Conservation (phyloP, 1,139 yeast species). For the Blastobotrys raffinosifermentans region DNA sequence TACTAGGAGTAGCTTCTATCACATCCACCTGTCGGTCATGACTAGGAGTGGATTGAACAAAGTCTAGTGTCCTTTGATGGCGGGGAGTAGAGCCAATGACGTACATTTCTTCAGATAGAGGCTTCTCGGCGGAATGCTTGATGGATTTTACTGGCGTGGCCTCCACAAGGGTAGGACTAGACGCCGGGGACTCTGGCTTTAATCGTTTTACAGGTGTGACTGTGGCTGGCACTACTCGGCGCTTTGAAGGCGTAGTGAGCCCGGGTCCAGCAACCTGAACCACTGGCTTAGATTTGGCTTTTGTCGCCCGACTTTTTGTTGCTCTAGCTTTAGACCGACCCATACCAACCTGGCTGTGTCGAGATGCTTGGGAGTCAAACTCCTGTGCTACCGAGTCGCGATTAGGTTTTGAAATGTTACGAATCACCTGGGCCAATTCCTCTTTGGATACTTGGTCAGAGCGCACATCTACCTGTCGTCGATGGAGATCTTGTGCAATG, state of each 20-base stretch:
- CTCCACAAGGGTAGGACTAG: too few species aligned
- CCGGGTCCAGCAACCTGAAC: slow-evolving; percentile 13
- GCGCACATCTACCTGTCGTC: slow-evolving; percentile 21
- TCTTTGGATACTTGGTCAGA: slow-evolving; percentile 14
- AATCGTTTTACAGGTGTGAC: not conserved
- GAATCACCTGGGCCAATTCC: slow-evolving; percentile 22
- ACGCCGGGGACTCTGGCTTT: not conserved
- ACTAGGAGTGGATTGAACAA: too few species aligned
- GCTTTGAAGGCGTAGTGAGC: not conserved
- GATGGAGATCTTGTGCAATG: slow-evolving; percentile 13
- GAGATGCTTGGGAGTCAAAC: too few species aligned
- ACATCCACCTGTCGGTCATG: too few species aligned
- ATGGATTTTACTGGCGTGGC: too few species aligned
- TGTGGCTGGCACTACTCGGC: not conserved
- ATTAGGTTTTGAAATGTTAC: slow-evolving; percentile 22
- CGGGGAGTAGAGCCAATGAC: too few species aligned
- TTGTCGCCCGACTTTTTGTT: not conserved
- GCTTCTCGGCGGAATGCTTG: too few species aligned
- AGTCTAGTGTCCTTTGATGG: too few species aligned
- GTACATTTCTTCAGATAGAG: too few species aligned
- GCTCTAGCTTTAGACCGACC: slow-evolving; percentile 7
- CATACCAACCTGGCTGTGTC: slow-evolving; percentile 7
- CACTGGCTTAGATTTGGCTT: not conserved
- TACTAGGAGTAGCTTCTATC: too few species aligned
- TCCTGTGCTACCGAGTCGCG: slow-evolving; percentile 16